phyloP scores from a whole-genome alignment of 1,284 basidiomycete genomes.

The Anthracocystis panici-leucophaei region DNA sequence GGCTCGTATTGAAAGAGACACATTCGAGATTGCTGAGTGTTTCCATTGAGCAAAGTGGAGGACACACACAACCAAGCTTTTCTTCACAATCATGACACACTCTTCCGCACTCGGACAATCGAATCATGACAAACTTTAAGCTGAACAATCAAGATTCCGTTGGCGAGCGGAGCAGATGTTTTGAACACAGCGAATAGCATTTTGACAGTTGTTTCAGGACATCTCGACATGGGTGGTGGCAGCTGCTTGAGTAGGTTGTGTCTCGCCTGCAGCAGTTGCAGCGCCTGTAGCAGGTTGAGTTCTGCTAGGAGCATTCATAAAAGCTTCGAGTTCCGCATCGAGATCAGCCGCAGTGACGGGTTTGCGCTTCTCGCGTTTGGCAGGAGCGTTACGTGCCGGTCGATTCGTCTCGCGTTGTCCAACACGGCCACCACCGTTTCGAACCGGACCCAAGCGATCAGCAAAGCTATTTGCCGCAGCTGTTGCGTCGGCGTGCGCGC shows the following conservation, averaged over 20 bases:
- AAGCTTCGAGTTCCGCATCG: constrained; percentile 89
- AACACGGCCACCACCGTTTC: constrained; percentile 14
- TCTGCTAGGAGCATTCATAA: constrained; percentile 74
- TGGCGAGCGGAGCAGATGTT: not conserved
- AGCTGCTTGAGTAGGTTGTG: constrained; percentile 2
- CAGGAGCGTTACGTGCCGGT: constrained; percentile 16
- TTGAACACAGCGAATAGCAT: not conserved
- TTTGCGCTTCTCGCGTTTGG: constrained; percentile 63
- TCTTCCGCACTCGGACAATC: not conserved
- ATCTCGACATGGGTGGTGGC: constrained; percentile 36
- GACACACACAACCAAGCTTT: constrained; percentile 5
- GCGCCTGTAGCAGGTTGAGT: not conserved
- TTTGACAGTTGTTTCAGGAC: constrained; percentile 7
- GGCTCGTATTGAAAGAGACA: constrained; percentile 8
- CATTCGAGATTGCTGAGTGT: no score
- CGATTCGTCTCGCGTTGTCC: constrained; percentile 42
- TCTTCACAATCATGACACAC: not conserved
- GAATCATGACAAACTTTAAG: not conserved
- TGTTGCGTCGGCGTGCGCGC: constrained; percentile 2
- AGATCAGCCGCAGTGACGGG: constrained; percentile 81
- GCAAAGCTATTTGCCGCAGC: constrained; percentile 20
- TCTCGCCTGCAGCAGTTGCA: not conserved
- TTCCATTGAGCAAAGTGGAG: no score
- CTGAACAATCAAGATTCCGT: not conserved
- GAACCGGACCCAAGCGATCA: constrained; percentile 39